Evolutionary conservation across 1,139 yeast genomes (phyloP), one percentile per base, ranked within the genome.

Genomic region (Geotrichum histeridarum): DNA sequence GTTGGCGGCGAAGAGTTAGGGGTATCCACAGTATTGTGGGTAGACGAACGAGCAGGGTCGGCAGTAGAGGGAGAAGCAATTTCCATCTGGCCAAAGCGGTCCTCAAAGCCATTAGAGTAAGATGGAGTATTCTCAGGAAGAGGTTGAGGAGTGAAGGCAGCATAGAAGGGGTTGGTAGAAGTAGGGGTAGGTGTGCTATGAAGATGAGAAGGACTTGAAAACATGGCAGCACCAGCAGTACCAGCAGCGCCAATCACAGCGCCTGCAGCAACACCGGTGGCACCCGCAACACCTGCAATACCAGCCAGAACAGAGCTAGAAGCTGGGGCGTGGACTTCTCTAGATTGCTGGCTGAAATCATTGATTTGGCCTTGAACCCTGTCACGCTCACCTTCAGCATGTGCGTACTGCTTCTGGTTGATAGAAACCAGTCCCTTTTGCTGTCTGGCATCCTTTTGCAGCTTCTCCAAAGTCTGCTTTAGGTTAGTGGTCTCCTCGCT

Each of bases 401-500:
- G 81, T 48, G 80, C 83, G 53, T 83, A 77, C 67, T 89, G 96
- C 38, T 86, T 83, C 54, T 81, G 77, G 62, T 81, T 80, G 31
- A 88, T 88, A 39, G 84, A 77, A 18, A 79, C 76, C 63, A 85
- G 75, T 54, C 86, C 86, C 54, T 77, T 73, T 49, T 86, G 80
- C 63, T 82, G 83, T 60, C 77, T 80, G 50, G 78, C 76, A 56
- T 83, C 87, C 51, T 71, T 71, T 47, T 77, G 72, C 44, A 79
- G 75, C 42, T 75, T 70, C 45, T 77, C 82, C 42, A 83, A 68
- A 61, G 81, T 84, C 54, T 75, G 73, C 63, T 80, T 80, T 61
- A 85, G 72, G 57, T 81, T 82, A 30, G 75, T 76, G 33, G 81
- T 78, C 67, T 86, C 88, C 12, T 86, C 84, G 66, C 85, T 89